Evolutionary conservation across 257 asterid genomes (phyloP), one percentile per base, ranked within the genome.

Genomic region (Rubia yunnanensis): DNA sequence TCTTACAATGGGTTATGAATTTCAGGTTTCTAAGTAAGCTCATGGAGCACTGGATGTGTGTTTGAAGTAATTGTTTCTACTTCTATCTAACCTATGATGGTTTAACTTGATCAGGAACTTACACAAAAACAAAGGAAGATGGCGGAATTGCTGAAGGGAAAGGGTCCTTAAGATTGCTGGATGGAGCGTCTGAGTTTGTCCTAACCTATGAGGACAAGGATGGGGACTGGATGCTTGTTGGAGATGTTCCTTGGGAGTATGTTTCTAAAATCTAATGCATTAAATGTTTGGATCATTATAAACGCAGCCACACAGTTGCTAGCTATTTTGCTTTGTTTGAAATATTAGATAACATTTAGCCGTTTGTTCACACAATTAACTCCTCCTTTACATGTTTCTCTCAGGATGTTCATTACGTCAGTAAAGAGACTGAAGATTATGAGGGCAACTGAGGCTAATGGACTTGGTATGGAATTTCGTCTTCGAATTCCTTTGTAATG

Each of bases 231-330:
- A 87, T 90, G 97, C 94, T 90, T 57, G 95, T 87, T 61, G 97
- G 95, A 71, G 95, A 90, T 63, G 95, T 87, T 73, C 97, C 97
- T 52, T 90, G 95, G 94, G 90, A 82, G 97, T 90, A 90, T 27
- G 95, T 74, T 41, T 71, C 68, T 62, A 53, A 11, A 27, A 23
- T 4, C 27, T 4, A 59, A 34, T 18, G 11, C 17, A 54, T 24
- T 1, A 1, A 54, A 35, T 35, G 39, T 50, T 7, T 50, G 57
- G 5, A 50, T 9, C 5, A 20, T 48, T 4, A 48, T n/a, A 18
- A 17, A 6, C 18, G 17, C 54, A 14, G 18, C n/a, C 53, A 46
- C 4, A 15, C 23, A 5, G 8, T 3, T 18, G 11, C 7, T 5
- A n/a, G 8, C 11, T 18, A 18, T 22, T 50, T 8, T 50, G 57